phyloP scores from a whole-genome alignment of 2,329 filamentous ascomycete species.

The Colletotrichum gloeosporioides region DNA sequence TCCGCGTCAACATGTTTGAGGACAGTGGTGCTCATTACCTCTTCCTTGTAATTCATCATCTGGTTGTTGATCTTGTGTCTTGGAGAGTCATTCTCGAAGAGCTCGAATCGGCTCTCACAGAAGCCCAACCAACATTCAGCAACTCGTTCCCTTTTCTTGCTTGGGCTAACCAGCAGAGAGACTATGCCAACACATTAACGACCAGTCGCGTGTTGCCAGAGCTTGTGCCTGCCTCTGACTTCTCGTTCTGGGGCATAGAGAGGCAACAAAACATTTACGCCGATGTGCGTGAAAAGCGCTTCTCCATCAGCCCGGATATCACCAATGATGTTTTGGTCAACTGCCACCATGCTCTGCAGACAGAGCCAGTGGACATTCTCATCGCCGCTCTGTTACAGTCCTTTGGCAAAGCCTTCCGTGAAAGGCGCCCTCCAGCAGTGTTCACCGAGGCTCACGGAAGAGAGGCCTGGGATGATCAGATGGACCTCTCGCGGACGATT shows the following conservation, averaged over 20 bases:
- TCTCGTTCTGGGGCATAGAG: slow-evolving; percentile 30
- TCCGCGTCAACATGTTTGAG: slow-evolving; percentile 24
- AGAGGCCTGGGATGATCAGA: slow-evolving; percentile 31
- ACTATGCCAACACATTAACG: background rate
- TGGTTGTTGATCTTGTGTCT: slow-evolving; percentile 49
- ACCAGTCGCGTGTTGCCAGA: background rate
- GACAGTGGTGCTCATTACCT: slow-evolving; percentile 25
- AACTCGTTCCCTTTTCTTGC: background rate
- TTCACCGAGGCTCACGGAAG: slow-evolving; percentile 42
- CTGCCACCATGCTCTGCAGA: slow-evolving; percentile 30
- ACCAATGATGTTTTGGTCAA: slow-evolving; percentile 26
- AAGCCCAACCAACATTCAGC: background rate
- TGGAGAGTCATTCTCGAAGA: slow-evolving; percentile 51
- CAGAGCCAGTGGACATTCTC: slow-evolving; percentile 39
- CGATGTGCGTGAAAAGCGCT: slow-evolving; percentile 20
- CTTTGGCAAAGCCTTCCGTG: slow-evolving; percentile 32
- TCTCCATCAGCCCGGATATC: background rate
- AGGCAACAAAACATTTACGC: slow-evolving; percentile 23
- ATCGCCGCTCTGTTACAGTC: slow-evolving; percentile 33
- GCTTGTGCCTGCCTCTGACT: slow-evolving; percentile 24
- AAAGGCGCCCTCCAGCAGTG: slow-evolving; percentile 31
- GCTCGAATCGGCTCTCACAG: slow-evolving; percentile 32
- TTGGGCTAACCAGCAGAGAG: background rate
- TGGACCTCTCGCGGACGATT: slow-evolving; percentile 36
- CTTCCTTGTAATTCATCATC: slow-evolving; percentile 39